Conservation (phyloP, 208 protist genomes). For the Wallacemonas sp. region DNA sequence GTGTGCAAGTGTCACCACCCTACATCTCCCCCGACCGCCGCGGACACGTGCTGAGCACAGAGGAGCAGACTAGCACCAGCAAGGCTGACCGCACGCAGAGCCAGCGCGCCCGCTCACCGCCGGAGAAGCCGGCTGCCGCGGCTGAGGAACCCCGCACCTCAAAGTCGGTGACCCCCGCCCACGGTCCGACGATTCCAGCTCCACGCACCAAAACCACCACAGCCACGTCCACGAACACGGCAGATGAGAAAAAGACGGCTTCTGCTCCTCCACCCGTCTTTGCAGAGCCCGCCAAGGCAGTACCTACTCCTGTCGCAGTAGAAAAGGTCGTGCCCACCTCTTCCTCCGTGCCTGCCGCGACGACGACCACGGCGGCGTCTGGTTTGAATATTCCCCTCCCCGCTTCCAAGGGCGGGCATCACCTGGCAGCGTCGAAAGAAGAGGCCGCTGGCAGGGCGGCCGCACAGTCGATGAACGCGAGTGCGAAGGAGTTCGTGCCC, state of each 20-base stretch:
- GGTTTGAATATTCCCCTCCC: background rate
- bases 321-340: no score
- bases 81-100: background rate
- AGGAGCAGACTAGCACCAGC: background rate
- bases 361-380: slow-evolving; percentile 6
- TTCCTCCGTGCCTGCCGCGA: no score
- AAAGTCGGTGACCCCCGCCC: background rate
- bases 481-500: slow-evolving; percentile 76
- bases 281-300: slow-evolving; percentile 9
- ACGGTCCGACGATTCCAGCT: background rate
- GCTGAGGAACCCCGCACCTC: background rate
- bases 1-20: slow-evolving; percentile 82
- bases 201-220: slow-evolving; percentile 4
- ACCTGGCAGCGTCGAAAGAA: background rate
- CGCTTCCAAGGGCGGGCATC: background rate
- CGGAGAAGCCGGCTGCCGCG: background rate
- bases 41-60: slow-evolving; percentile 35
- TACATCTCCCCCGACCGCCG: slow-evolving; percentile 66
- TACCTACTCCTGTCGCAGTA: no score
- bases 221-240: background rate
- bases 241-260: background rate
- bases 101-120: slow-evolving; percentile 1
- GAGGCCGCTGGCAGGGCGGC: slow-evolving; percentile 9
- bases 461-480: slow-evolving; percentile 70
- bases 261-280: background rate